phyloP scores from a whole-genome alignment of 331 rosid species.

The Acacia pycnantha region DNA sequence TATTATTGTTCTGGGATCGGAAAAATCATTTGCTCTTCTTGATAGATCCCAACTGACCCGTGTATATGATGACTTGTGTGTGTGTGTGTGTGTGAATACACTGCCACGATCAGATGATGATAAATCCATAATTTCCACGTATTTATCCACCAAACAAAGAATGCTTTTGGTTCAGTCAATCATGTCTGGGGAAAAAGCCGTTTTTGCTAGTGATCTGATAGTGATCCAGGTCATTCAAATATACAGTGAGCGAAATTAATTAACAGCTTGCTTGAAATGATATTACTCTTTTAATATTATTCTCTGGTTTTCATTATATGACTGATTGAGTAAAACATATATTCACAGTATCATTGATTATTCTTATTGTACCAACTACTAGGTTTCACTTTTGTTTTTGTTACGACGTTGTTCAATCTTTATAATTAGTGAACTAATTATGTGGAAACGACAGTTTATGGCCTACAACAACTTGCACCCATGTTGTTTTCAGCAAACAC shows the following conservation, averaged over 20 bases:
- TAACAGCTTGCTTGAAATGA: slow-evolving; percentile 13
- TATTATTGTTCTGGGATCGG: slow-evolving; percentile 36
- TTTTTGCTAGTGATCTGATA: slow-evolving; percentile 43
- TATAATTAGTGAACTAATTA: neutral
- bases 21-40: slow-evolving; percentile 50
- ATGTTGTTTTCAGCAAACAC: neutral
- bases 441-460: neutral
- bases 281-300: neutral
- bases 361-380: neutral
- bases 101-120: slow-evolving; percentile 13
- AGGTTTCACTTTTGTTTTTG: neutral
- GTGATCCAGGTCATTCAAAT: slow-evolving; percentile 44
- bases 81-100: neutral
- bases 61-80: neutral
- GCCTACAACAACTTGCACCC: neutral
- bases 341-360: neutral
- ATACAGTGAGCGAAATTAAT: slow-evolving; percentile 29
- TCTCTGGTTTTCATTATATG: neutral
- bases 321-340: neutral
- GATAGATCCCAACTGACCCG: slow-evolving; percentile 52
- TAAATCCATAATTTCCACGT: slow-evolving; percentile 54
- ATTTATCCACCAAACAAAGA: slow-evolving; percentile 68
- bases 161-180: slow-evolving; percentile 62
- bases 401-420: neutral
- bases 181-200: slow-evolving; percentile 67